Evolutionary conservation across 2,329 filamentous ascomycete species (phyloP).

Genomic region (Lasiodiplodia citricola): DNA sequence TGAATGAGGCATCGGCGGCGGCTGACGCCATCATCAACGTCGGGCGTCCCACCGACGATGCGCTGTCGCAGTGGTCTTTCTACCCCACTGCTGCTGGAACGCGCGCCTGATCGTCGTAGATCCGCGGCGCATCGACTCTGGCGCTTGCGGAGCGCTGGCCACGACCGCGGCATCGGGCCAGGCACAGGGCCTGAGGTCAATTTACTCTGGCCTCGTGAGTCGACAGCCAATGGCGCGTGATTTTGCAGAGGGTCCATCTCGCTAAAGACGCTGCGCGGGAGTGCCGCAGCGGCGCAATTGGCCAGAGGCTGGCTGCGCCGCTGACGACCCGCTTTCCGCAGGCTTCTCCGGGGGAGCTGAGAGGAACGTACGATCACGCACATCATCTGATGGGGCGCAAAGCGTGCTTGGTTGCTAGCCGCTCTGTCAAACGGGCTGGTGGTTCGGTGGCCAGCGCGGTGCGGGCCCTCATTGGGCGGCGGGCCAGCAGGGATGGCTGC

Average conservation of each 20-base stretch:
- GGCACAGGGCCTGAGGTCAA: neutral
- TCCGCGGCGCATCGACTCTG: neutral
- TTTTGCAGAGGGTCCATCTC: neutral
- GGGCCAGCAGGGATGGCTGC: neutral
- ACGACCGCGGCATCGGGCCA: neutral
- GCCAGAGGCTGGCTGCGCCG: too few relatives aligned
- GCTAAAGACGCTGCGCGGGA: neutral
- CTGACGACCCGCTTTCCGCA: neutral
- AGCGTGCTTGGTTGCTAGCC: slow-evolving; percentile 1
- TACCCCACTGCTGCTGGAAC: neutral
- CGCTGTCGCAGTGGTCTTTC: neutral
- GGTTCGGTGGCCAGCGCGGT: slow-evolving; percentile 1
- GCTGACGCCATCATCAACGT: slow-evolving; percentile 6
- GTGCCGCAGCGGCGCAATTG: neutral
- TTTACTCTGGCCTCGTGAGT: neutral
- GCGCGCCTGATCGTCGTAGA: neutral
- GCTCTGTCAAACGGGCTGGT: slow-evolving; percentile 13
- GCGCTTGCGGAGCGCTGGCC: neutral
- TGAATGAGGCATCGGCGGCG: neutral
- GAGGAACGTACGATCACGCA: neutral
- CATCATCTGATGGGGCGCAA: neutral
- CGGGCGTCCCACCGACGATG: neutral
- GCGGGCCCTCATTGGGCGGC: neutral
- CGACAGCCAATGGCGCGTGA: neutral
- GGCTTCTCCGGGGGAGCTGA: neutral